These are phyloP conservation scores for Fusarium sulawesiense DNA, from an alignment of 2,329 filamentous ascomycete genomes.

Conservation along the genomic window DNA sequence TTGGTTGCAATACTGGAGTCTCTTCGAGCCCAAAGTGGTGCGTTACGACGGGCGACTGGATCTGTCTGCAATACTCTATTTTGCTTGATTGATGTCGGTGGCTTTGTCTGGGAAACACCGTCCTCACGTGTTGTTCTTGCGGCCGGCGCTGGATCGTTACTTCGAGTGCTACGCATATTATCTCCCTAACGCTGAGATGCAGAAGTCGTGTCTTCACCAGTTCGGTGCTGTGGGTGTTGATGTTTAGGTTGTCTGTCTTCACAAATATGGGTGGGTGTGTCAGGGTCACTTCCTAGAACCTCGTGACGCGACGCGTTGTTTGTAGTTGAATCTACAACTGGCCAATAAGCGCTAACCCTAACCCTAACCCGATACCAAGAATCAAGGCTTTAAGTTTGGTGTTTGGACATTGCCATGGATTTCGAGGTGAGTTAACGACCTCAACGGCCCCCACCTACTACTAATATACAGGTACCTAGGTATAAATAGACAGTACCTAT, in stretches of 20 bases:
- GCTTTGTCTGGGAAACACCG: background rate
- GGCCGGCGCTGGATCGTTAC: conserved; percentile 3
- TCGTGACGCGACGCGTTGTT: background rate
- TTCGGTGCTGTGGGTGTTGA: conserved; percentile 35
- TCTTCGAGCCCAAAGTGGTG: conserved; percentile 31
- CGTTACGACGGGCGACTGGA: conserved; percentile 41
- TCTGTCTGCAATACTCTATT: conserved; percentile 20
- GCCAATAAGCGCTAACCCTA: conserved; percentile 13
- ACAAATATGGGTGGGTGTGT: background rate
- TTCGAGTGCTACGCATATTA: conserved; percentile 36
- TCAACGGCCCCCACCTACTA: background rate
- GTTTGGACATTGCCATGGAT: conserved; percentile 10
- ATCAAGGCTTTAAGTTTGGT: background rate
- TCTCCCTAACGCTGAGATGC: conserved; percentile 10
- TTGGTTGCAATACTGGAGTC: conserved; percentile 33
- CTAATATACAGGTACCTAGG: background rate
- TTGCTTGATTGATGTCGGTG: background rate
- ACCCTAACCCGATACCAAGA: conserved; percentile 38
- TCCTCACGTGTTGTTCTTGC: background rate
- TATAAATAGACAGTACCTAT: background rate
- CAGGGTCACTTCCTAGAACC: background rate
- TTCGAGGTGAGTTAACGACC: background rate
- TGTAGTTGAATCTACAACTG: conserved; percentile 9
- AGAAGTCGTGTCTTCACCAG: conserved; percentile 8
- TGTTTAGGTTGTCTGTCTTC: conserved; percentile 1